A percentile compares a stretch with the other conserved stretches of the same genome.
Conservation (phyloP, 2,329 filamentous ascomycete species). For the Colletotrichum aenigma region DNA sequence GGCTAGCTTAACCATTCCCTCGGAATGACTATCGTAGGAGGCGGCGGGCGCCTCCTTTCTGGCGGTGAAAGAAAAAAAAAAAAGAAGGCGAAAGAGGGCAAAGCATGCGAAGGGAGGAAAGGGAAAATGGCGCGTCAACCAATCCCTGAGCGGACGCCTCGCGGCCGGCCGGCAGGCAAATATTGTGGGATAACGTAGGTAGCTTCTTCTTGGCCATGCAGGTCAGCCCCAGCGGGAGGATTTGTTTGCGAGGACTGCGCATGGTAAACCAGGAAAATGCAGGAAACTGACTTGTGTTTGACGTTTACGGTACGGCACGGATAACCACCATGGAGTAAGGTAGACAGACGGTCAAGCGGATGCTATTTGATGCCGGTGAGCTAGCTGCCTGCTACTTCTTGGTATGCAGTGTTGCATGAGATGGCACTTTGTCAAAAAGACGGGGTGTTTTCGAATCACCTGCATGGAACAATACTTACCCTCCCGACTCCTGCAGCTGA, state of each 20-base stretch:
- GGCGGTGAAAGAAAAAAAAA: not conserved
- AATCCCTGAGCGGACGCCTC: not conserved
- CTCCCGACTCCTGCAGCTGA: not conserved
- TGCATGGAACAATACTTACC: not conserved
- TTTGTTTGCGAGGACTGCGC: not conserved
- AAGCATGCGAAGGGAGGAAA: not conserved
- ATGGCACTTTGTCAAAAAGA: not conserved
- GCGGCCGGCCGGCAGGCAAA: not conserved
- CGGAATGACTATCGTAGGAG: not conserved
- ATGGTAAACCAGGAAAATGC: not conserved
- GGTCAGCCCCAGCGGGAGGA: not conserved
- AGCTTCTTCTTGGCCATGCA: not conserved
- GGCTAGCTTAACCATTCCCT: constrained; percentile 17
- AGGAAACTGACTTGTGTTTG: not conserved
- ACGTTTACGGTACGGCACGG: not conserved
- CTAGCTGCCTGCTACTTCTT: not conserved
- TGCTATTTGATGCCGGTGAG: not conserved
- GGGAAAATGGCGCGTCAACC: not conserved
- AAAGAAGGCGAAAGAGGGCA: not conserved
- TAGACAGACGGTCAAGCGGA: not conserved
- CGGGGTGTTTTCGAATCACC: not conserved
- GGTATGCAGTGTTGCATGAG: not conserved
- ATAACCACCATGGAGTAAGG: not conserved
- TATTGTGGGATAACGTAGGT: not conserved
- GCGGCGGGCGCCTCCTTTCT: not conserved